Base-by-base conservation (phyloP, 495 filamentous ascomycete genomes). In the Clohesyomyces aquaticus region DNA sequence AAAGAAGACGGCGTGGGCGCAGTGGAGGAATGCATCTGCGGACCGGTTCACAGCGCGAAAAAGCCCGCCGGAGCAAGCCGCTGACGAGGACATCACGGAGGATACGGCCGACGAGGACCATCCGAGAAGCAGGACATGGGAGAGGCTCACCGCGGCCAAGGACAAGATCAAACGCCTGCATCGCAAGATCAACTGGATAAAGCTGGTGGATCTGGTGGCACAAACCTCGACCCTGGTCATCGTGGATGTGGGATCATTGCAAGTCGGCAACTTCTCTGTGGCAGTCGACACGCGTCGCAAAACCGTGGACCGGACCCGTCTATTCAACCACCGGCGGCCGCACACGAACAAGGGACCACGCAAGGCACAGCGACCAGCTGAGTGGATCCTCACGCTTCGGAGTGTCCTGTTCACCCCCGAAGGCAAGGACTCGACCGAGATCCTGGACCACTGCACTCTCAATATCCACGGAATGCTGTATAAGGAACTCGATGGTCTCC, bases 391-490 rank as follows among this genome's bases (percentile, higher is more conserved):
- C 70, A 90, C 87, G 8, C 74, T 91, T 41, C 86, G 90, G 55
- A 96, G 92, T 73, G 82, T 98, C 47, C 78, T 97, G 2, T 95
- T 98, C 59, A 90, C 89, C 0, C 85, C 90, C 1, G 87, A 96
- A 50, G 92, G 92, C 22, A 82, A 83, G 38, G 92, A 97, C 16
- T 85, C 92, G 0, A 83, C 87, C n/a, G 93, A 99, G 74, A 74
- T 99, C 1, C 74, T 99, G 72, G 95, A 99, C 73, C 87, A 90
- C 69, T 87, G 89, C 52, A 90, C 87, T 14, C 78, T 97, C 52
- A 96, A 96, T 63, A 81, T 97, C 49, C 93, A 98, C 74, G 94
- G 94, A 16, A 83, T 95, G 55, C 81, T 99, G n/a, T 93, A 93
- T 75, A 89, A 90, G 63, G 85, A 91, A 35, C 76, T 91, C 11